phyloP scores from a whole-genome alignment of 2,329 filamentous ascomycete species.

The Leptodontidium sp. region DNA sequence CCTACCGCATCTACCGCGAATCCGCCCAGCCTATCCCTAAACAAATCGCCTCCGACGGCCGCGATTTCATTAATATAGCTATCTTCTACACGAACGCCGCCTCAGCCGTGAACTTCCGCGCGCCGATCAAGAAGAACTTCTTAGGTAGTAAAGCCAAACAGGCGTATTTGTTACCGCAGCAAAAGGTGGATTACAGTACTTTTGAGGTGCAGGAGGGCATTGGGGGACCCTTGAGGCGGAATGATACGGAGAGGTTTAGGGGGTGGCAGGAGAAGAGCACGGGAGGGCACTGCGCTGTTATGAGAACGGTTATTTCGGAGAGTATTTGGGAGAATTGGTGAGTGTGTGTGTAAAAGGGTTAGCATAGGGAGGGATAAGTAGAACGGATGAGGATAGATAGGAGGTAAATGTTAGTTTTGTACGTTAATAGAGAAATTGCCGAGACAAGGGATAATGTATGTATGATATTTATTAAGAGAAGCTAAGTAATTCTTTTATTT shows the following conservation, averaged over 20 bases:
- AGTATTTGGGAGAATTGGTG: constrained; percentile 90
- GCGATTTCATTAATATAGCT: constrained; percentile 94
- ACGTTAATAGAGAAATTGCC: too few relatives aligned
- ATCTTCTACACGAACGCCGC: constrained; percentile 73
- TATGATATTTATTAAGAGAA: too few relatives aligned
- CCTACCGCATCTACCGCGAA: constrained; percentile 91
- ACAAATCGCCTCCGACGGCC: constrained; percentile 56
- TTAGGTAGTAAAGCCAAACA: constrained; percentile 75
- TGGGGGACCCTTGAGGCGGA: constrained; percentile 64
- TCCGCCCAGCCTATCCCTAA: constrained; percentile 60
- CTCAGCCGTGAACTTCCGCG: constrained; percentile 67
- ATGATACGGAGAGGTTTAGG: constrained; percentile 71
- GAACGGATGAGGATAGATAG: too few relatives aligned
- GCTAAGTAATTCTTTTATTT: too few relatives aligned
- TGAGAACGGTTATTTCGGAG: constrained; percentile 82
- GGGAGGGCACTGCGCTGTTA: constrained; percentile 87
- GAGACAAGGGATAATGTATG: too few relatives aligned
- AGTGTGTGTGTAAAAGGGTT: constrained; percentile 35
- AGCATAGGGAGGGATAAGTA: too few relatives aligned
- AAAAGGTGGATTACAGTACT: constrained; percentile 64
- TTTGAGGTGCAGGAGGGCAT: constrained; percentile 48
- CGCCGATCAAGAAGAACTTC: constrained; percentile 70
- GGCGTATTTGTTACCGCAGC: constrained; percentile 74
- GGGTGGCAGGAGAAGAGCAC: constrained; percentile 80
- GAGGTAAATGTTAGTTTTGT: too few relatives aligned